Evolutionary conservation across 2,329 filamentous ascomycete species (phyloP).

Genomic region (Paraphoma sp.): DNA sequence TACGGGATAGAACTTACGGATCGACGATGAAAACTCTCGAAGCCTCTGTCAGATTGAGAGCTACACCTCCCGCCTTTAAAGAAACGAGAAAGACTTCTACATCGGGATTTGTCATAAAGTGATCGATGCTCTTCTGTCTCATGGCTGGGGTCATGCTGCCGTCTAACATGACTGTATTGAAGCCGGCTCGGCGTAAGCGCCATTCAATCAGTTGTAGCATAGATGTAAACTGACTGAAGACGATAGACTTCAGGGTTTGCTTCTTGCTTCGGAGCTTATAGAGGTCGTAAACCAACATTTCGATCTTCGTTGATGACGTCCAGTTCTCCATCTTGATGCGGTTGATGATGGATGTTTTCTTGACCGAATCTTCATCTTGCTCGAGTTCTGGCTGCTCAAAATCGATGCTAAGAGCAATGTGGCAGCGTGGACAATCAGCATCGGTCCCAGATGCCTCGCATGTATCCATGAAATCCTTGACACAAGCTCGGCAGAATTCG

Average conservation of each 20-base stretch:
- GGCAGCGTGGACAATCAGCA: slow-evolving; percentile 85
- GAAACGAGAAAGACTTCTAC: slow-evolving; percentile 97
- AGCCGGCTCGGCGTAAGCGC: slow-evolving; percentile 93
- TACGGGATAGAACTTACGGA: slow-evolving; percentile 67
- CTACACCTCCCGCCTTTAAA: slow-evolving; percentile 93
- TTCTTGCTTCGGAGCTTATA: slow-evolving; percentile 92
- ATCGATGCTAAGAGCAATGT: slow-evolving; percentile 88
- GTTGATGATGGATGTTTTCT: slow-evolving; percentile 98
- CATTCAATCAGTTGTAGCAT: slow-evolving; percentile 98
- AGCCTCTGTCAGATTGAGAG: slow-evolving; percentile 92
- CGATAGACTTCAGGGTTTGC: slow-evolving; percentile 93
- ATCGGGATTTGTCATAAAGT: slow-evolving; percentile 94
- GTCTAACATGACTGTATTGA: slow-evolving; percentile 97
- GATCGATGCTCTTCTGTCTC: slow-evolving; percentile 89
- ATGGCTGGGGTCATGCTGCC: slow-evolving; percentile 96
- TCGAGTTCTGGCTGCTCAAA: slow-evolving; percentile 95
- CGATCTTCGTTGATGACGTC: slow-evolving; percentile 98
- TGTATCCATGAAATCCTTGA: slow-evolving; percentile 79
- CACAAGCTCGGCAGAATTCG: slow-evolving; percentile 86
- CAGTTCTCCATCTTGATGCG: slow-evolving; percentile 99
- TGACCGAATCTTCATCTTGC: slow-evolving; percentile 83
- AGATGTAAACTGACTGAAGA: slow-evolving; percentile 96
- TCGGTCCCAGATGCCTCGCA: slow-evolving; percentile 68
- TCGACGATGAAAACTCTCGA: slow-evolving; percentile 96
- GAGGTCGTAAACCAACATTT: slow-evolving; percentile 91